A percentile compares a stretch with the other conserved stretches of the same genome.
Evolutionary conservation across 805 yeast species (phyloP).

Genomic region (Torulaspora maleeae): DNA sequence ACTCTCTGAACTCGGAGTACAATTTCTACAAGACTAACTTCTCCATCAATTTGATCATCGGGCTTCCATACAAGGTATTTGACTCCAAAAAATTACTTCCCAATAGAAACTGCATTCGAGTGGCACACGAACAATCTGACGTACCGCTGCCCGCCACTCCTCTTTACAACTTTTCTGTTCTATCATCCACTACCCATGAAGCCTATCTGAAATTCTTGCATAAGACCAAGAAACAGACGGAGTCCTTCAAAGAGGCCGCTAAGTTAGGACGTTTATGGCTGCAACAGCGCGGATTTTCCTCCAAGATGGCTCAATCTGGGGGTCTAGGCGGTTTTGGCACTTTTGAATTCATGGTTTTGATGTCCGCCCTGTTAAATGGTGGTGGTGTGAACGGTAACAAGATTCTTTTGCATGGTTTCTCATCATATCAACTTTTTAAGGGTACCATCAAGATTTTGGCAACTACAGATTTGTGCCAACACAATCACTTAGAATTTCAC

Average conservation of each 20-base stretch:
- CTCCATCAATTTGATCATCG: conserved; percentile 65
- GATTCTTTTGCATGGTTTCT: conserved; percentile 78
- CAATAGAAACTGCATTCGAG: conserved; percentile 75
- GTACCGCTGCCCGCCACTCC: conserved; percentile 66
- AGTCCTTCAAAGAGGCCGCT: conserved; percentile 82
- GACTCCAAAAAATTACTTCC: conserved; percentile 73
- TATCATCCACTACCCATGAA: conserved; percentile 63
- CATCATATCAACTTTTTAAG: conserved; percentile 89
- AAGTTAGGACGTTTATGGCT: conserved; percentile 87
- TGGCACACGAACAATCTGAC: conserved; percentile 44
- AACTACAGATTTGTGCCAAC: conserved; percentile 59
- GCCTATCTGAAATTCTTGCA: conserved; percentile 72
- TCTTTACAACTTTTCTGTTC: conserved; percentile 73
- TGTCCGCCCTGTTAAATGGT: conserved; percentile 79
- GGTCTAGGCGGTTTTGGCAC: conserved; percentile 76
- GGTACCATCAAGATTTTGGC: conserved; percentile 82
- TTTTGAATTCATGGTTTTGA: conserved; percentile 77
- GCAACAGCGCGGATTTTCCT: conserved; percentile 74
- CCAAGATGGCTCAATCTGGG: conserved; percentile 52
- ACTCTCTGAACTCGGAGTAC: conserved; percentile 31
- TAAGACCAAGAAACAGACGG: conserved; percentile 68
- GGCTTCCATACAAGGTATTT: conserved; percentile 66
- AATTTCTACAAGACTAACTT: conserved; percentile 69
- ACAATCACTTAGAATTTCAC: conserved; percentile 65
- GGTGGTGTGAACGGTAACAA: conserved; percentile 74